Conservation (phyloP, 768 basidiomycete species). For the Trametes cubensis region DNA sequence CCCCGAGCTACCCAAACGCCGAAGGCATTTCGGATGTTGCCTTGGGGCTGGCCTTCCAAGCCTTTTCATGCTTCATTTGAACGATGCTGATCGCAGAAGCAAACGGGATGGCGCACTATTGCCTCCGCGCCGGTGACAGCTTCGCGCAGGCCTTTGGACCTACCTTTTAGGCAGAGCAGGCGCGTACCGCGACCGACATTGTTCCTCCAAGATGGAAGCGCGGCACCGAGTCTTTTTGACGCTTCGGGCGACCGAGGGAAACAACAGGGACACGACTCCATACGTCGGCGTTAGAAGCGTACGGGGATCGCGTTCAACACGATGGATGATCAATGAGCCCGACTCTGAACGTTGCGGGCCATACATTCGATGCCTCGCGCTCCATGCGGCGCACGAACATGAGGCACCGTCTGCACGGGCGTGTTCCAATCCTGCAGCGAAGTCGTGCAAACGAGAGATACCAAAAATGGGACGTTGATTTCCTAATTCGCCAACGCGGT, state of each 20-base stretch:
- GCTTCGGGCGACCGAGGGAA: conserved; percentile 11
- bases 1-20: too few species aligned
- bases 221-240: conserved; percentile 8
- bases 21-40: too few species aligned
- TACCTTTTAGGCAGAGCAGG: background rate
- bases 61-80: background rate
- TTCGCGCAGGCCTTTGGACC: conserved; percentile 11
- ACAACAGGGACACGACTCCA: background rate
- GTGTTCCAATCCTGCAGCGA: background rate
- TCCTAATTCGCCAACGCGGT: background rate
- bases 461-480: background rate
- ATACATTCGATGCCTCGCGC: too few species aligned
- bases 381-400: background rate
- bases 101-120: conserved; percentile 1
- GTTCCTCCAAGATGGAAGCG: conserved; percentile 1
- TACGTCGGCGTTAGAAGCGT: conserved; percentile 2
- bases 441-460: background rate
- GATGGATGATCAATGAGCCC: too few species aligned
- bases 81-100: conserved; percentile 7
- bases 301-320: too few species aligned
- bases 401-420: background rate
- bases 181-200: conserved; percentile 8
- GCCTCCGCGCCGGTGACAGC: conserved; percentile 5
- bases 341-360: too few species aligned
- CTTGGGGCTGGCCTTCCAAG: too few species aligned